Base-by-base conservation (phyloP, 2,329 filamentous ascomycete genomes). In the Fusarium buharicum region DNA sequence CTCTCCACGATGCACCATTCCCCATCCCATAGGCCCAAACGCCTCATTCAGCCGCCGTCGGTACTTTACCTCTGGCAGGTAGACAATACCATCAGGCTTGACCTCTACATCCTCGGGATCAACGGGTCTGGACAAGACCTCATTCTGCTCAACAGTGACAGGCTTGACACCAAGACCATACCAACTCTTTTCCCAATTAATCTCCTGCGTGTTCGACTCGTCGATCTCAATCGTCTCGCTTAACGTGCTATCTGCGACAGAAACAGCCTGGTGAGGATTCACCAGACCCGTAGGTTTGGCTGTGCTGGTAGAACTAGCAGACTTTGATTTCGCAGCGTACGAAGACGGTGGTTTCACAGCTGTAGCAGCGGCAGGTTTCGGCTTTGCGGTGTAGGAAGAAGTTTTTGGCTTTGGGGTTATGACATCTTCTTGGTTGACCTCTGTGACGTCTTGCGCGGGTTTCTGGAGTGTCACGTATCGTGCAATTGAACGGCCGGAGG, bases 41-140 rank as follows among this genome's bases (percentile, higher is more conserved):
- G 93, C 92, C 70, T 83, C 81, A 76, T 98, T 97, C 70, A 99
- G 78, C 64, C 96, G 94, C 62, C 94, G 83, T 39, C 95, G 83
- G 79, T 99, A 99, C 80, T 98, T 97, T 82, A 99, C 98, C 82
- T 99, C 95, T 12, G 95, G 95, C 55, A 99, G 82, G 75, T 98
- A 99, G 57, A 98, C 82, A 68, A 99, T 94, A 30, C 95, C 95
- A 79, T 99, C 95, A 28, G 95, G 94, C 81, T 99, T 99, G 74
- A 99, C 90, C 81, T 99, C 95, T 51, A 99, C 88, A 77, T 98
- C 94, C 43, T 88, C 84, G 0, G 84, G 78, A 50, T 86, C 79
- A 12, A 96, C 75, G 2, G 88, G 87, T 53, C 85, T 81, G 61
- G 90, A 84, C 41, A 97, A 82, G 17, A 91, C 83, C 14, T 86